Conservation (phyloP, 805 yeast genomes). For the Debaryomyces prosopidis region DNA sequence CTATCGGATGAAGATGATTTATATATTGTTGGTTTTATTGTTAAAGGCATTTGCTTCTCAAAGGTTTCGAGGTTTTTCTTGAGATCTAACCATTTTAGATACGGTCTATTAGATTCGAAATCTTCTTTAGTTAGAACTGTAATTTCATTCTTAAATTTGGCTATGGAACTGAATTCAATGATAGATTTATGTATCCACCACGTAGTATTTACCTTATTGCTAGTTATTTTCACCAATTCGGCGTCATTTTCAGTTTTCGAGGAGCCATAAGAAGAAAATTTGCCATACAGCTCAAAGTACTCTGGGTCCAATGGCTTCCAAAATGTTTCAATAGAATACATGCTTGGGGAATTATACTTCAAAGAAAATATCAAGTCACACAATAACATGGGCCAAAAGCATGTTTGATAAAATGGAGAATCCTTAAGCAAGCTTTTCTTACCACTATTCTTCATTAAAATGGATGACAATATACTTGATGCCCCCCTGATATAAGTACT, state of each 20-base stretch:
- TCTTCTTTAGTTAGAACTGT: constrained; percentile 29
- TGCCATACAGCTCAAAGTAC: constrained; percentile 23
- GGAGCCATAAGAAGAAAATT: constrained; percentile 1
- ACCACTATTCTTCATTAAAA: constrained; percentile 18
- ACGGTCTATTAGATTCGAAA: constrained; percentile 20
- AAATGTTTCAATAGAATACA: constrained; percentile 29
- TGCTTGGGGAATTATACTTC: constrained; percentile 29
- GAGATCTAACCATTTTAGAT: constrained; percentile 28
- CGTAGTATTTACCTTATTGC: constrained; percentile 15
- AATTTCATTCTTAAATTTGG: constrained; percentile 27
- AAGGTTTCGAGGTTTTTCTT: constrained; percentile 26
- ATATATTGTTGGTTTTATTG: constrained; percentile 32
- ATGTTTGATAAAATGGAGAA: constrained; percentile 31
- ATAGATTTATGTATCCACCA: constrained; percentile 40
- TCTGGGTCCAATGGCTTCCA: constrained; percentile 36
- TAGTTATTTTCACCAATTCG: constrained; percentile 3
- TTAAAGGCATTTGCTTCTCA: constrained; percentile 27
- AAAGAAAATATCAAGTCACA: constrained; percentile 37
- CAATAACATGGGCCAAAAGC: constrained; percentile 37
- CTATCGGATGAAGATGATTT: constrained; percentile 21
- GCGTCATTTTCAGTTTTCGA: constrained; percentile 8
- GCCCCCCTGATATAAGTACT: constrained; percentile 41
- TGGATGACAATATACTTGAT: constrained; percentile 29
- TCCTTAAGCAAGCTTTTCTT: constrained; percentile 22
- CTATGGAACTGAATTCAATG: constrained; percentile 25